A percentile compares a stretch with the other conserved stretches of the same genome.
Evolutionary conservation across 495 filamentous ascomycete genomes (phyloP).

Genomic region (Neurospora tetrasperma): DNA sequence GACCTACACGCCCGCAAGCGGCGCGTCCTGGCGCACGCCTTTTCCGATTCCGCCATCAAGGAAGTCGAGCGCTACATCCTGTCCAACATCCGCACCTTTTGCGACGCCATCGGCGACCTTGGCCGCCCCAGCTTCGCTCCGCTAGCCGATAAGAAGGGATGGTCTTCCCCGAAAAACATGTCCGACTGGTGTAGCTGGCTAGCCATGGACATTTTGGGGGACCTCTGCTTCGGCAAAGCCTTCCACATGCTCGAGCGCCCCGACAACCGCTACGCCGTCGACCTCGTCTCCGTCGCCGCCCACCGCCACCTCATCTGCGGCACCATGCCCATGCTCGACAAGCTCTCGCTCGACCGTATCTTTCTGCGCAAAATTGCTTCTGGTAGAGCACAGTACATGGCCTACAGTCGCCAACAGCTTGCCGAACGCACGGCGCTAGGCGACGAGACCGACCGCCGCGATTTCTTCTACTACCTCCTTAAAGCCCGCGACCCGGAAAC

Average conservation of each 20-base stretch:
- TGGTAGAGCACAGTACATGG: constrained; percentile 44
- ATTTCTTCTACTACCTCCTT: constrained; percentile 52
- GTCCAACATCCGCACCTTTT: constrained; percentile 40
- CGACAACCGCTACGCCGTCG: constrained; percentile 48
- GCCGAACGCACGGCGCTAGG: constrained; percentile 44
- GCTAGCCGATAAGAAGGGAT: constrained; percentile 29
- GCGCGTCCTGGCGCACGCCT: constrained; percentile 52
- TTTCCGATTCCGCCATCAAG: constrained; percentile 48
- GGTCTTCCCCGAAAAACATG: constrained; percentile 43
- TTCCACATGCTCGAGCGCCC: constrained; percentile 59
- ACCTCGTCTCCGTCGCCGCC: constrained; percentile 45
- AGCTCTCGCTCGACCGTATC: constrained; percentile 45
- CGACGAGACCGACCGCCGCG: constrained; percentile 50
- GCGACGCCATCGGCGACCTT: constrained; percentile 34
- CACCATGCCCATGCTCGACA: constrained; percentile 45
- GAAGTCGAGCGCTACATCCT: constrained; percentile 50
- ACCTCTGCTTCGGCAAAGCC: constrained; percentile 59
- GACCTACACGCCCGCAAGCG: constrained; percentile 51
- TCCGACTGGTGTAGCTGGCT: constrained; percentile 56
- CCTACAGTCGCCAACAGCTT: constrained; percentile 44
- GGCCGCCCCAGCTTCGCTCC: constrained; percentile 12
- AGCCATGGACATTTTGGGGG: constrained; percentile 64
- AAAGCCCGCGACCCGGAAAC: constrained; percentile 51
- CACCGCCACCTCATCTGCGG: constrained; percentile 46
- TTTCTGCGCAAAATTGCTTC: constrained; percentile 47